Percentiles rank a stretch among this genome's conserved stretches.
These are phyloP conservation scores for Orbilia oligospora DNA, from an alignment of 2,329 filamentous ascomycete species.

Conservation along the genomic window DNA sequence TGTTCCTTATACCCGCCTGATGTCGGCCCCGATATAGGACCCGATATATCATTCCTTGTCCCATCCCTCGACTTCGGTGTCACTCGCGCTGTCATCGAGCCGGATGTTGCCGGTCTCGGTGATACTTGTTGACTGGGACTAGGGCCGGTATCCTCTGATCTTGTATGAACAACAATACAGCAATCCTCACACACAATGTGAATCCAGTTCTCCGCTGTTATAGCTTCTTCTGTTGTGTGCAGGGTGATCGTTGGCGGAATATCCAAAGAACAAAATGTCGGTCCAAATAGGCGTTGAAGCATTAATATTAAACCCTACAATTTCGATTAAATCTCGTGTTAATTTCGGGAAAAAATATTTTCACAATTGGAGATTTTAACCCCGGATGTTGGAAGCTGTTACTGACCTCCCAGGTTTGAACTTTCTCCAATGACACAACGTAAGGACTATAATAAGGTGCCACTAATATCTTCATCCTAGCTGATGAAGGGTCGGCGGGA, in stretches of 20 bases:
- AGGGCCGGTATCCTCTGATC: conserved; percentile 44
- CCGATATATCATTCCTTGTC: conserved; percentile 47
- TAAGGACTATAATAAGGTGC: conserved; percentile 64
- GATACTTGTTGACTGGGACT: conserved; percentile 36
- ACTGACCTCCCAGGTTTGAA: conserved; percentile 64
- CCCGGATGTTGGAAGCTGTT: background rate
- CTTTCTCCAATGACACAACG: conserved; percentile 63
- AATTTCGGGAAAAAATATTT: background rate
- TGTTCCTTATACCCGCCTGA: conserved; percentile 26
- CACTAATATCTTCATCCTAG: conserved; percentile 63
- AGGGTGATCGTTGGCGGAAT: conserved; percentile 52
- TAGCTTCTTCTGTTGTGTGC: conserved; percentile 37
- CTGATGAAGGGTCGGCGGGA: conserved; percentile 64
- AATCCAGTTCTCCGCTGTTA: conserved; percentile 50
- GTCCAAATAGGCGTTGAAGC: conserved; percentile 55
- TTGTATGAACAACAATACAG: conserved; percentile 57
- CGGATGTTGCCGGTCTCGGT: conserved; percentile 40
- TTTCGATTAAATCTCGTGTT: background rate
- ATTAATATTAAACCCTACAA: conserved; percentile 53
- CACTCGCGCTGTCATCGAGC: conserved; percentile 36
- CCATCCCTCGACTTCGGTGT: conserved; percentile 51
- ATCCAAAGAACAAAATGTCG: conserved; percentile 51
- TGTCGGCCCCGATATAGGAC: conserved; percentile 42
- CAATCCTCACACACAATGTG: conserved; percentile 46
- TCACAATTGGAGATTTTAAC: background rate